Evolutionary conservation across 768 basidiomycete genomes (phyloP).

Genomic region (Tephrocybe sp.): DNA sequence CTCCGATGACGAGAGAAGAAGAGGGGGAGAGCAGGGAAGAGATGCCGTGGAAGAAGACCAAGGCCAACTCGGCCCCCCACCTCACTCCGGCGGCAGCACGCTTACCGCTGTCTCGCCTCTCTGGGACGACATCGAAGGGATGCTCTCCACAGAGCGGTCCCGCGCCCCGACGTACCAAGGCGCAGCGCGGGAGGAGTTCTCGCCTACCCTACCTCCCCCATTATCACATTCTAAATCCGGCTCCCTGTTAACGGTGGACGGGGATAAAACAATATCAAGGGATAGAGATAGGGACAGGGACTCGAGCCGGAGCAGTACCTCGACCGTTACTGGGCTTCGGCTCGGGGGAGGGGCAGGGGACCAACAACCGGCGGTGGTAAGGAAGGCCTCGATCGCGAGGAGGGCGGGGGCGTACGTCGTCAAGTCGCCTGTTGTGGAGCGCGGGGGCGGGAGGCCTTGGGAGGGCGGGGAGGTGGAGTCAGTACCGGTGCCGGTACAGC

Average conservation of each 20-base stretch:
- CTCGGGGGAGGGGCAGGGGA: constrained; percentile 24
- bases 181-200: constrained; percentile 25
- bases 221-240: too few relatives aligned
- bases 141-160: constrained; percentile 7
- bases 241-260: too few relatives aligned
- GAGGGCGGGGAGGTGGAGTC: constrained; percentile 14
- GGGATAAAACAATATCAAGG: too few relatives aligned
- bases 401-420: constrained; percentile 55
- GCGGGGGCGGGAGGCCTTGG: too few relatives aligned
- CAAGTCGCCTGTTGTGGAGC: constrained; percentile 23
- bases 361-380: constrained; percentile 37
- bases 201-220: constrained; percentile 25
- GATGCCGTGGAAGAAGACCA: neutral
- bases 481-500: too few relatives aligned
- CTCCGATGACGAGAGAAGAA: neutral
- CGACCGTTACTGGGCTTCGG: constrained; percentile 46
- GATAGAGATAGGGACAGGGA: constrained; percentile 34
- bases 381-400: constrained; percentile 47
- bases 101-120: constrained; percentile 19
- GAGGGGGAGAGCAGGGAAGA: neutral
- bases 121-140: constrained; percentile 14
- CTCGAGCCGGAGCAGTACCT: constrained; percentile 46
- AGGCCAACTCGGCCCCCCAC: neutral
- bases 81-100: too few relatives aligned
- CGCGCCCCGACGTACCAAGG: constrained; percentile 3